These are phyloP conservation scores for Cyclotella baltica DNA, from an alignment of 108 stramenopile genomes.

Conservation along the genomic window DNA sequence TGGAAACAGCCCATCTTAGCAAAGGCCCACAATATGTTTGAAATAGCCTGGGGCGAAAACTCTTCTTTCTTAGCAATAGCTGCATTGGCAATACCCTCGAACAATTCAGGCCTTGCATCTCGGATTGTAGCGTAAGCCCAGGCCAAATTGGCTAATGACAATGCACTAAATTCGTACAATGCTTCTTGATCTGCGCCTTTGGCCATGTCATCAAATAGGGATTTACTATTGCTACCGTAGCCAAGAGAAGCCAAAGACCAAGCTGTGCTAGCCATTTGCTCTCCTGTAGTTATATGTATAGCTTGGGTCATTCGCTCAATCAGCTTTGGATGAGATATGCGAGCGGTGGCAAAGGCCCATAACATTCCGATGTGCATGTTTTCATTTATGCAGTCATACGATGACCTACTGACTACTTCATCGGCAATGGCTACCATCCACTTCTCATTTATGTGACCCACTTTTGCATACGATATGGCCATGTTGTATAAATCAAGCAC, in stretches of 20 bases:
- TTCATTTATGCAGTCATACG: conserved; percentile 14
- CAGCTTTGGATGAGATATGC: conserved; percentile 20
- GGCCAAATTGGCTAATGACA: conserved; percentile 48
- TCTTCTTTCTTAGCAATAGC: conserved; percentile 29
- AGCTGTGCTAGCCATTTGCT: conserved; percentile 47
- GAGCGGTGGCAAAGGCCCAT: conserved; percentile 31
- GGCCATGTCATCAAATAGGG: conserved; percentile 34
- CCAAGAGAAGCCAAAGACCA: conserved; percentile 53
- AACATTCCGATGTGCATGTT: conserved; percentile 40
- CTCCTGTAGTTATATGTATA: conserved; percentile 7
- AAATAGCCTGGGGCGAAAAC: conserved; percentile 53
- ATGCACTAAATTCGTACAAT: conserved; percentile 34
- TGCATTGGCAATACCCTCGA: conserved; percentile 23
- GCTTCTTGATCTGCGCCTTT: conserved; percentile 21
- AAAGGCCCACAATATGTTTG: conserved; percentile 55
- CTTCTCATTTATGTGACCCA: conserved; percentile 20
- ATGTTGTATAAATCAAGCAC: conserved; percentile 44
- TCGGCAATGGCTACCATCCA: conserved; percentile 49
- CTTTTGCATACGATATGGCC: conserved; percentile 41
- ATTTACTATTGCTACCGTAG: conserved; percentile 13
- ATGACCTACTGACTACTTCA: conserved; percentile 38
- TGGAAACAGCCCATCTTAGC: conserved; percentile 30
- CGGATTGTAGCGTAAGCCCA: conserved; percentile 50
- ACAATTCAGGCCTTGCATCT: conserved; percentile 32
- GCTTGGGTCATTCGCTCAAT: conserved; percentile 15